Evolutionary conservation across 2,329 filamentous ascomycete species (phyloP), one percentile per base, ranked within the genome.

Genomic region (Gremmenia infestans): DNA sequence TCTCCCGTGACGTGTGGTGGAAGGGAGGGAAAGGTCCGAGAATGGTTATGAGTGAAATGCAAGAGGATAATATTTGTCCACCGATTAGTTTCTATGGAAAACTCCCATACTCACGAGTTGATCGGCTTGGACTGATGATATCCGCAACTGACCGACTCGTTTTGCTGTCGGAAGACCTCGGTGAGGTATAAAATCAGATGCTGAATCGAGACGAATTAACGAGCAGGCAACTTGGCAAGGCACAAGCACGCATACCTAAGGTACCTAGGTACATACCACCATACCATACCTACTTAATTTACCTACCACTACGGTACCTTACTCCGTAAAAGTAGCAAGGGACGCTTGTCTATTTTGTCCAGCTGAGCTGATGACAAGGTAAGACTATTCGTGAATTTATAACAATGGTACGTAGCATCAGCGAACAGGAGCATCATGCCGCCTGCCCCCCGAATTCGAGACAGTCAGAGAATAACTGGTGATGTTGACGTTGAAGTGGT

Each of bases 321-420:
- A 11, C 28, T 32, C 28, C 28, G 28, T 4, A 32, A 32, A 32
- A 32, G 28, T 32, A 32, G 28, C 28, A 19, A 45, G 17, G 11
- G 42, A 5, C 42, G 57, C 49, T 53, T 45, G 47, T 55, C 48
- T 48, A 17, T 48, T 52, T 52, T 56, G 57, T 60, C 59, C 57
- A 54, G 55, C 53, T 58, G 57, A 61, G 60, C 60, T 40, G 51
- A 52, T 53, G 54, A 56, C 57, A 51, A 47, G 56, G 55, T 42
- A 46, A 51, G 39, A 47, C 50, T 53, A 59, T 43, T 56, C 50
- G 58, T 52, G 48, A 49, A 42, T 35, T 50, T 53, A 19, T 19
- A 19, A 19, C 19, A 1, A 35, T 43, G 46, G 19, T 25, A 50
- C 39, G 36, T 45, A 25, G 47, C 47, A 48, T 54, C 37, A 40